Evolutionary conservation across 495 filamentous ascomycete species (phyloP), one percentile per base, ranked within the genome.

Genomic region (Penicillium diatomitis): DNA sequence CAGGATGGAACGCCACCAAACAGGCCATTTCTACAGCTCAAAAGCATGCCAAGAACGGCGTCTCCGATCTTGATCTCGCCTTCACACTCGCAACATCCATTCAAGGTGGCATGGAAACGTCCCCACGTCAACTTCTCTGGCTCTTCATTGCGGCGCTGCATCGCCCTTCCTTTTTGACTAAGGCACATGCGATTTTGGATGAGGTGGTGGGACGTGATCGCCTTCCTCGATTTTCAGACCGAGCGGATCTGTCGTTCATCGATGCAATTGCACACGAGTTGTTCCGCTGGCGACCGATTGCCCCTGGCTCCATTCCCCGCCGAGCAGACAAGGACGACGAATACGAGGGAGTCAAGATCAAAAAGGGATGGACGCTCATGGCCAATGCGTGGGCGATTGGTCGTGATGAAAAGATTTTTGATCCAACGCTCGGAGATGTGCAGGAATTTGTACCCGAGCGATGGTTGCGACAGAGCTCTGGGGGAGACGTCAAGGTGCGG

Each of bases 361-460:
- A 61, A 41, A 77, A 76, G 55, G 70, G 69, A 2, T 74, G 70
- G 0, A 71, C 77, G 30, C 54, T 81, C 11, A 64, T 81, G 35
- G 75, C 76, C 0, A 78, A 77, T 50, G 76, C 78, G 53, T 81
- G 77, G 76, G 53, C 55, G 0, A 63, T 67, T 41, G 50, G 60
- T 30, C 59, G 62, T 10, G 60, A 61, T 11, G 46, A 53, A 3
- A 46, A 43, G 5, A 55, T 60, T 0, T 65, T 65, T 36, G 57
- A 63, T 39, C 55, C 50, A 0, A 37, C 53, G 6, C 52, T 60
- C 3, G 60, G 57, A 1, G 52, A 51, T 32, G 27, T 33, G 0
- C 40, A 55, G 7, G 57, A 51, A 5, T 66, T 66, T 28, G 37
- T 57, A n/a, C 63, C 63, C 5, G 58, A 61, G 42, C 46, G 60